Evolutionary conservation across 306 rosid genomes (phyloP), one percentile per base, ranked within the genome.

Genomic region (Glycine latifolia): DNA sequence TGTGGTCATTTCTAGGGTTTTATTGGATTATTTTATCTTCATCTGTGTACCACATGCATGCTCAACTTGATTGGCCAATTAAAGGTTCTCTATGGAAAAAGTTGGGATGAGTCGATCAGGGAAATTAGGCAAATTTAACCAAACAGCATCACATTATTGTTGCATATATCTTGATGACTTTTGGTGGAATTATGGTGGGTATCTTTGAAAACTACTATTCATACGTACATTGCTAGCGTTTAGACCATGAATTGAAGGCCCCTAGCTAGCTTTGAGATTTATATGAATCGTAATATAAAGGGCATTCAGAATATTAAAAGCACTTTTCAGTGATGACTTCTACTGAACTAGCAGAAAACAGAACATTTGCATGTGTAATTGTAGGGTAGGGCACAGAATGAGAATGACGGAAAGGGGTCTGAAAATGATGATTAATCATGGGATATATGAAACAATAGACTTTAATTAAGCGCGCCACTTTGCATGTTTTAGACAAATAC

Each of bases 81-180:
- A 59, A 55, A 75, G 72, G 73, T 79, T 80, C 74, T 31, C 70
- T 44, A 0, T 31, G 10, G 5, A 72, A 77, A 83, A 84, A 59
- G 67, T 72, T 74, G 60, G 12, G 44, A 63, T 16, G 85, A 75
- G 43, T 11, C n/a, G n/a, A n/a, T n/a, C 58, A 56, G 35, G 62
- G 55, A 33, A 73, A n/a, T 44, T 60, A 50, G 59, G 58, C 73
- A 70, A 69, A 78, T 8, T 58, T 49, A 13, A 17, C 73, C 83
- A 81, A 83, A 53, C 83, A 83, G 80, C 87, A 80, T 77, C 82
- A 11, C 77, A 83, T 80, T 72, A 87, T 83, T 83, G 85, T 71
- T 65, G 60, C 33, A 60, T 84, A 84, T 87, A 84, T 87, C 84
- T 81, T 37, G 26, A 20, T 62, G n/a, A 41, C 81, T 76, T 49